phyloP scores from a whole-genome alignment of 306 rosid species.

The Cucurbita argyrosperma region DNA sequence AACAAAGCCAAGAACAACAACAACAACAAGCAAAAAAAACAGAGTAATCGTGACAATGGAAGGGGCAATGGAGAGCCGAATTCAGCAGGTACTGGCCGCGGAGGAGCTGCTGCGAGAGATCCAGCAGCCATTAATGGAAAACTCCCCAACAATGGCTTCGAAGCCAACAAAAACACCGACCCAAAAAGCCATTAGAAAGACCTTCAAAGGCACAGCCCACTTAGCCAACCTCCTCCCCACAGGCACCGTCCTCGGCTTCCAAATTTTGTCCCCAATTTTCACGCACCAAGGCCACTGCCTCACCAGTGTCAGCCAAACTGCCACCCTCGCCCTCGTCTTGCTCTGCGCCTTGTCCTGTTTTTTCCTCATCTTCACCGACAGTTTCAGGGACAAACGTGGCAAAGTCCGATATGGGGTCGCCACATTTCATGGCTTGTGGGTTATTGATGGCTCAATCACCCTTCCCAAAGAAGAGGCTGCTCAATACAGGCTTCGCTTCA shows the following conservation, averaged over 20 bases:
- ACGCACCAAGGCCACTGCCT: conserved; percentile 51
- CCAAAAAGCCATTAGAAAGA: conserved; percentile 43
- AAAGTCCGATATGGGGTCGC: conserved; percentile 63
- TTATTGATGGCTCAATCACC: conserved; percentile 44
- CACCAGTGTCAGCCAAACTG: conserved; percentile 20
- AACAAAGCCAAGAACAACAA: background rate
- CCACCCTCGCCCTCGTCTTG: conserved; percentile 32
- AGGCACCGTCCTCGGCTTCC: conserved; percentile 53
- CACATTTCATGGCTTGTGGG: conserved; percentile 45
- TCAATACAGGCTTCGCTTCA: conserved; percentile 26
- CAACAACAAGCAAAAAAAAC: background rate
- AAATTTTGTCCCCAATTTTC: conserved; percentile 39
- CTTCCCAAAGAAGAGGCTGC: conserved; percentile 26
- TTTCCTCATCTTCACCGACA: conserved; percentile 49
- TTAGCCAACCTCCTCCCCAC: conserved; percentile 66
- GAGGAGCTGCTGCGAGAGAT: background rate
- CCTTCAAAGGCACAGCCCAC: conserved; percentile 60
- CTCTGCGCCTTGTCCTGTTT: conserved; percentile 43
- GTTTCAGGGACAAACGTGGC: conserved; percentile 46
- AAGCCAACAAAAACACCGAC: conserved; percentile 35
- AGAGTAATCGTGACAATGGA: background rate
- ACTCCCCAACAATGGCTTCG: background rate
- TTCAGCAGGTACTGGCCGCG: background rate
- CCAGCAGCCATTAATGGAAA: conserved; percentile 27
- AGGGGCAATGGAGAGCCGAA: background rate